Evolutionary conservation across 768 basidiomycete genomes (phyloP).

Genomic region (Agaricus subrufescens): DNA sequence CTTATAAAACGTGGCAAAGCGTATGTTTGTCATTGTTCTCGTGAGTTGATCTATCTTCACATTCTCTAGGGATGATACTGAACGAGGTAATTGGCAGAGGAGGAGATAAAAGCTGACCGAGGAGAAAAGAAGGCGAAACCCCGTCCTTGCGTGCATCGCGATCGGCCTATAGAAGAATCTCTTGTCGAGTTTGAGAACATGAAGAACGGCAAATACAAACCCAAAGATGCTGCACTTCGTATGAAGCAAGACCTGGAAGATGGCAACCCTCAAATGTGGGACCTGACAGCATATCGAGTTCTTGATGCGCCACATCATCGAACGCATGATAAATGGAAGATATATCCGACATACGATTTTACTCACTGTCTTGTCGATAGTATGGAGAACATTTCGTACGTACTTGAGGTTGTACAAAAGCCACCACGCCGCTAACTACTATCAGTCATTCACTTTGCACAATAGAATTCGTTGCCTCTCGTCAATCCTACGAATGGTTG

Average conservation of each 20-base stretch:
- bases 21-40: constrained; percentile 94
- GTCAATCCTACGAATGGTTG: constrained; percentile 98
- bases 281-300: constrained; percentile 93
- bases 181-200: constrained; percentile 86
- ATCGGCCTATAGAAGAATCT: constrained; percentile 83
- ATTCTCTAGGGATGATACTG: not conserved
- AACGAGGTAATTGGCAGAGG: constrained; percentile 47
- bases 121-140: constrained; percentile 83
- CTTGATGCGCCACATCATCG: constrained; percentile 89
- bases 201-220: constrained; percentile 85
- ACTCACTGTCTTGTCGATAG: constrained; percentile 98
- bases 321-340: constrained; percentile 89
- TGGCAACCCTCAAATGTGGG: constrained; percentile 99
- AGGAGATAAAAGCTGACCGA: constrained; percentile 85
- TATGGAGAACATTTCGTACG: constrained; percentile 98
- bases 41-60: constrained; percentile 43
- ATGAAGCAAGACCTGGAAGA: constrained; percentile 97
- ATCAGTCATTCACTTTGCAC: constrained; percentile 96
- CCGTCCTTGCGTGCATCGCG: constrained; percentile 81
- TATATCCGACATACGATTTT: constrained; percentile 99
- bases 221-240: constrained; percentile 87
- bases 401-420: constrained; percentile 13
- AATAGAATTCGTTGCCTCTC: constrained; percentile 90
- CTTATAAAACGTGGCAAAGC: constrained; percentile 88
- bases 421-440: not conserved